Evolutionary conservation across 1,284 basidiomycete species (phyloP).

Genomic region (Phaffia rhodozyma): DNA sequence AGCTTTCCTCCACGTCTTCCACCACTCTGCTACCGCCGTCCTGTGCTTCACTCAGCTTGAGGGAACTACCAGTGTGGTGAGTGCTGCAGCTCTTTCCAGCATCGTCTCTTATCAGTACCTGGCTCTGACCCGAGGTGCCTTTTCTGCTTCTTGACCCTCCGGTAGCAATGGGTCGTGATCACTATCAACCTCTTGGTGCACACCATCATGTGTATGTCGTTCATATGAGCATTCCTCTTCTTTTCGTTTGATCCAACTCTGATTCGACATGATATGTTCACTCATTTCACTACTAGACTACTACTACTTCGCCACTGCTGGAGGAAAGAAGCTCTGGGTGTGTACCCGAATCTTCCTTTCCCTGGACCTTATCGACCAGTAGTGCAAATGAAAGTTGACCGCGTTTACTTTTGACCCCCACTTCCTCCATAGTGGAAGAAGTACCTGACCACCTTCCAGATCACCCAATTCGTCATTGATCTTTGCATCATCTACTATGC

Average conservation of each 20-base stretch:
- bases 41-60: constrained; percentile 90
- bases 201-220: constrained; percentile 84
- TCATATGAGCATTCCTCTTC: neutral
- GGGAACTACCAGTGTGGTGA: constrained; percentile 75
- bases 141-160: constrained; percentile 16
- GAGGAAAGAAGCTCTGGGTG: constrained; percentile 91
- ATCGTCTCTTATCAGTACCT: neutral
- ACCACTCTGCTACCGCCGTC: constrained; percentile 94
- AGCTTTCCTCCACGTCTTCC: constrained; percentile 97
- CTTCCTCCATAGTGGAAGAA: constrained; percentile 69
- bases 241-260: neutral
- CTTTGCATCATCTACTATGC: constrained; percentile 82
- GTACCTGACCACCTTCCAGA: constrained; percentile 89
- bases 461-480: constrained; percentile 87
- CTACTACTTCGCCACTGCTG: constrained; percentile 93
- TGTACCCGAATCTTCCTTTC: constrained; percentile 22
- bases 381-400: neutral
- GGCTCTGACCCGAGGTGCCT: constrained; percentile 4
- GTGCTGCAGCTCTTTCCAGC: constrained; percentile 10
- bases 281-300: constrained; percentile 47
- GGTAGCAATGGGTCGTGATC: constrained; percentile 92
- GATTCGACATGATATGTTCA: constrained; percentile 14
- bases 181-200: constrained; percentile 85
- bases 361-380: neutral
- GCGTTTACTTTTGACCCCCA: neutral